phyloP scores from a whole-genome alignment of 257 asterid genomes.

The Leptodermis oblonga region DNA sequence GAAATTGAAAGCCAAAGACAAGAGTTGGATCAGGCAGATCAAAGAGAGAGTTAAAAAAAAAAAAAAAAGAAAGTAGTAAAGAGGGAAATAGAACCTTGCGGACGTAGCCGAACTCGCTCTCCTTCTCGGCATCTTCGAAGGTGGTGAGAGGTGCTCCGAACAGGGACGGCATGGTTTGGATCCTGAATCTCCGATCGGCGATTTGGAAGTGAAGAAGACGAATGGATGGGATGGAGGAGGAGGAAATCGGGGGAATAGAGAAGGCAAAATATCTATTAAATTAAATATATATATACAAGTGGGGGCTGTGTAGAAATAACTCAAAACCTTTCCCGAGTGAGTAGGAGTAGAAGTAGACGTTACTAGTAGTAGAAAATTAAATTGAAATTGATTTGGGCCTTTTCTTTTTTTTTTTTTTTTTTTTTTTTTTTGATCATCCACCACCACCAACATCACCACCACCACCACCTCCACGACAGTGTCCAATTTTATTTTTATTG shows the following conservation, averaged over 20 bases:
- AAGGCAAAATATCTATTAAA: too few species aligned
- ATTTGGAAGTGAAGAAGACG: constrained; percentile 21
- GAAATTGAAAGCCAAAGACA: neutral
- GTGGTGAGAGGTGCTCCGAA: constrained; percentile 83
- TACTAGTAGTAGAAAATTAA: too few species aligned
- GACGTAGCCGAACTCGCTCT: constrained; percentile 98
- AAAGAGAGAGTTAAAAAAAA: neutral
- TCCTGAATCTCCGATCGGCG: constrained; percentile 26
- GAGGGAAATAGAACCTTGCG: constrained; percentile 70
- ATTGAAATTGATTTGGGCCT: too few species aligned
- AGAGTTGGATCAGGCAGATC: neutral
- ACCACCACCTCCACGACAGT: too few species aligned
- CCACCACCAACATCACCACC: too few species aligned
- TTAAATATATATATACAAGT: too few species aligned
- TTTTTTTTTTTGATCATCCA: too few species aligned
- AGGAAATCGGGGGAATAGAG: neutral
- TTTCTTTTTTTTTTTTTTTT: too few species aligned
- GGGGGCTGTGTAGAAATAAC: too few species aligned
- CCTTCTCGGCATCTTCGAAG: constrained; percentile 99
- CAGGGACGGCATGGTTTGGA: constrained; percentile 57
- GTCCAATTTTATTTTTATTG: too few species aligned
- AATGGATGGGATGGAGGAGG: neutral
- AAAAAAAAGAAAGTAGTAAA: neutral
- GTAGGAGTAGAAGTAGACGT: too few species aligned
- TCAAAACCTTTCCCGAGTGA: too few species aligned